Percentiles rank a stretch among this genome's conserved stretches.
These are phyloP conservation scores for Lecanicillium sp. DNA, from an alignment of 2,329 filamentous ascomycete species.

Conservation along the genomic window DNA sequence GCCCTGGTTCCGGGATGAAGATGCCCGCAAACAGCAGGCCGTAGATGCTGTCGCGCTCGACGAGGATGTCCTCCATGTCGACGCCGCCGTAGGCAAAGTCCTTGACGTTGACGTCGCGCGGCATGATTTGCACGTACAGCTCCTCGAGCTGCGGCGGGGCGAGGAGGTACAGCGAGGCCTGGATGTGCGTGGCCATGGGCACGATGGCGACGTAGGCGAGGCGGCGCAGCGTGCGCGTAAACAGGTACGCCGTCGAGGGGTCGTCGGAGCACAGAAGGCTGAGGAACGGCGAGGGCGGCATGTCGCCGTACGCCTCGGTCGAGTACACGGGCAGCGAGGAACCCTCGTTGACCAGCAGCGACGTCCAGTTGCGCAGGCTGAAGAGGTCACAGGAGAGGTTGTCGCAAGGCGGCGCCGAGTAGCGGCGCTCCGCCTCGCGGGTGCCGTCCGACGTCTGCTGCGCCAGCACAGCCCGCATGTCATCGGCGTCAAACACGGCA, in stretches of 20 bases:
- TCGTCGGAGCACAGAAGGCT: slow-evolving; percentile 27
- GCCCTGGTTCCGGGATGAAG: slow-evolving; percentile 17
- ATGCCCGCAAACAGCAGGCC: slow-evolving; percentile 34
- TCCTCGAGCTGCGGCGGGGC: slow-evolving; percentile 29
- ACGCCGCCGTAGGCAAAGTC: slow-evolving; percentile 32
- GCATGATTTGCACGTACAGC: slow-evolving; percentile 45
- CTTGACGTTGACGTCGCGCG: slow-evolving; percentile 24
- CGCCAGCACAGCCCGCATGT: slow-evolving; percentile 4
- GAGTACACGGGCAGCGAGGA: slow-evolving; percentile 65
- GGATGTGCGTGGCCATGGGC: slow-evolving; percentile 54
- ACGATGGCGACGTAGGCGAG: slow-evolving; percentile 60
- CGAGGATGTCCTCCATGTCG: slow-evolving; percentile 39
- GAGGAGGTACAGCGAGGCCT: background rate
- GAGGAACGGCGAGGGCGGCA: slow-evolving; percentile 36
- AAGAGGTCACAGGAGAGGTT: slow-evolving; percentile 36
- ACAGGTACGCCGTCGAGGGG: slow-evolving; percentile 23
- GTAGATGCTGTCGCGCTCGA: slow-evolving; percentile 46
- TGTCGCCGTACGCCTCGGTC: slow-evolving; percentile 2
- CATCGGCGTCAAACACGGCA: background rate
- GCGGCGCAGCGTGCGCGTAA: slow-evolving; percentile 35
- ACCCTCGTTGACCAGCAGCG: slow-evolving; percentile 64
- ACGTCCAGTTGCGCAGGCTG: slow-evolving; percentile 55
- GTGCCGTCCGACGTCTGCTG: background rate
- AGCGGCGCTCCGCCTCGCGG: no score
- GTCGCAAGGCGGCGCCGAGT: background rate